Evolutionary conservation across 768 basidiomycete genomes (phyloP).

Genomic region (Leccinum disarticulatum): DNA sequence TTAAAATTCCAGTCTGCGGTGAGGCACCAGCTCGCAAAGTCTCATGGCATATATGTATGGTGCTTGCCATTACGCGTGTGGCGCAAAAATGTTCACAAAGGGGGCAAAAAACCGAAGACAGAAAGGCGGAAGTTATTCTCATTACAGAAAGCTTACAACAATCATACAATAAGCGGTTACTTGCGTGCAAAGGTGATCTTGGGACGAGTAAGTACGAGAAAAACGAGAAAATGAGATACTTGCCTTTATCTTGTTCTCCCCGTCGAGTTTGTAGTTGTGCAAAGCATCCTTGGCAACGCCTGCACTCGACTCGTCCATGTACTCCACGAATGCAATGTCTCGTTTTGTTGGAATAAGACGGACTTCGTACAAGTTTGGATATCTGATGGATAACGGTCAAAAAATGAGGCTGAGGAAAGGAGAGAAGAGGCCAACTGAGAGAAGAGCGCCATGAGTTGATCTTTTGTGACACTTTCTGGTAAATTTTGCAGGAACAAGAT

Average conservation of each 20-base stretch:
- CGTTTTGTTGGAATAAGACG: constrained; percentile 97
- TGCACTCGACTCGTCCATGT: constrained; percentile 87
- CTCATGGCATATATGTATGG: constrained; percentile 22
- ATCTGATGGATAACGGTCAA: constrained; percentile 46
- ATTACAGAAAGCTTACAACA: constrained; percentile 32
- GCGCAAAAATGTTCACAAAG: constrained; percentile 23
- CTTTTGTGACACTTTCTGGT: constrained; percentile 90
- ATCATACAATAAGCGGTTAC: constrained; percentile 39
- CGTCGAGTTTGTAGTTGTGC: constrained; percentile 97
- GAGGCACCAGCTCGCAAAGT: constrained; percentile 28
- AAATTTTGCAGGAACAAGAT: constrained; percentile 98
- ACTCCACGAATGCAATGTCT: constrained; percentile 99
- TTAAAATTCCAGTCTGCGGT: constrained; percentile 7
- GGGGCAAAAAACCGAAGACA: constrained; percentile 11
- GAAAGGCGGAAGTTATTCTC: constrained; percentile 24
- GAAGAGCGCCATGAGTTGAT: constrained; percentile 87
- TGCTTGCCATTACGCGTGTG: constrained; percentile 26
- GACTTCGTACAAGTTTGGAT: constrained; percentile 94
- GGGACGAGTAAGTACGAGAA: constrained; percentile 9
- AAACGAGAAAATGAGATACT: constrained; percentile 10
- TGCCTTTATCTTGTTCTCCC: constrained; percentile 98
- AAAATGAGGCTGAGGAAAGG: neutral
- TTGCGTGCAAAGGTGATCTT: constrained; percentile 79
- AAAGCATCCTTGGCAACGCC: constrained; percentile 92
- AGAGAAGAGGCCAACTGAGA: constrained; percentile 63